Percentiles rank a stretch among this genome's conserved stretches.
These are phyloP conservation scores for Penicillium arizonense DNA, from an alignment of 495 filamentous ascomycete genomes.

Conservation along the genomic window DNA sequence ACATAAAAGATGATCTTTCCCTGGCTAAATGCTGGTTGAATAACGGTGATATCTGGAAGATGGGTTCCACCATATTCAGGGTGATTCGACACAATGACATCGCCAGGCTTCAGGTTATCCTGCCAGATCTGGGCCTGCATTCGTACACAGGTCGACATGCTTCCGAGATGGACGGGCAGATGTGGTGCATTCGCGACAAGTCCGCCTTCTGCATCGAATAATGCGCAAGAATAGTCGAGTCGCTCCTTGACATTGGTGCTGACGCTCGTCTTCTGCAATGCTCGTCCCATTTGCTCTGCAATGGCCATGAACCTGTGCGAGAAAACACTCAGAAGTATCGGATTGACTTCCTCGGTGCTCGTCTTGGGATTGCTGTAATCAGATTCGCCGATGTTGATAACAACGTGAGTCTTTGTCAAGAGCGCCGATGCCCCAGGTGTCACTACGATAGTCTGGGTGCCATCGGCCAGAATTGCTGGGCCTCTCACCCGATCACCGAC, in stretches of 20 bases:
- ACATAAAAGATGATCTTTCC: conserved; percentile 82
- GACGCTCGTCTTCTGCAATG: conserved; percentile 40
- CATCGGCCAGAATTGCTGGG: conserved; percentile 85
- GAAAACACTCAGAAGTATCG: conserved; percentile 79
- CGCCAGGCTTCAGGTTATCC: conserved; percentile 80
- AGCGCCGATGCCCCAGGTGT: conserved; percentile 65
- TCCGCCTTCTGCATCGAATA: conserved; percentile 38
- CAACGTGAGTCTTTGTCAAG: conserved; percentile 25
- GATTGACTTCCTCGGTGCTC: conserved; percentile 45
- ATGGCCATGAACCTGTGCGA: conserved; percentile 37
- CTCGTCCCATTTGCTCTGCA: conserved; percentile 46
- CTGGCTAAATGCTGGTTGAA: conserved; percentile 78
- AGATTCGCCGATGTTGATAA: conserved; percentile 28
- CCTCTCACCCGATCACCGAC: conserved; percentile 74
- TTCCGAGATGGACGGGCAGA: conserved; percentile 86
- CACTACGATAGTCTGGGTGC: conserved; percentile 90
- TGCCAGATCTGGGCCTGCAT: conserved; percentile 82
- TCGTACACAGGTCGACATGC: conserved; percentile 61
- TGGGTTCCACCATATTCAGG: conserved; percentile 87
- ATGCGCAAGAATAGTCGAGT: conserved; percentile 42
- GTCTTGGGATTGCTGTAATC: conserved; percentile 44
- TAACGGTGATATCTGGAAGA: conserved; percentile 86
- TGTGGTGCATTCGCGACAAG: conserved; percentile 72
- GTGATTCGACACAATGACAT: conserved; percentile 93
- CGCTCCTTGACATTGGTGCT: conserved; percentile 45